Evolutionary conservation across 192 early-diverging fungal genomes (phyloP).

Genomic region (Backusella tuberculispora): DNA sequence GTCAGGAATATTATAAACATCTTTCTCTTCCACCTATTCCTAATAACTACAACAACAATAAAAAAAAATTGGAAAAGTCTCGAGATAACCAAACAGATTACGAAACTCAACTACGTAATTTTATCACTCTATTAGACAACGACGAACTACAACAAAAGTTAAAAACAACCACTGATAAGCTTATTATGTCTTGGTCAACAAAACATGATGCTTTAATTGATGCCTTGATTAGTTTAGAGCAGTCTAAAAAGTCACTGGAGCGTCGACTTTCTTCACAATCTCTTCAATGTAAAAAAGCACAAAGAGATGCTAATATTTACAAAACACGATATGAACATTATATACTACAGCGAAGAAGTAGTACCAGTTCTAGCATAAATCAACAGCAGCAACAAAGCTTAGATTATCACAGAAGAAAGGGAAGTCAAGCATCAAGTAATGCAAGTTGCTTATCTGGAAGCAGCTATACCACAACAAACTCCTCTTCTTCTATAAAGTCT

Average conservation of each 20-base stretch:
- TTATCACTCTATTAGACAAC: not conserved
- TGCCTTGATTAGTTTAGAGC: not conserved
- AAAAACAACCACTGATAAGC: not conserved
- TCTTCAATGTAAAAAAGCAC: not conserved
- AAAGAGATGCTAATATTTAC: not conserved
- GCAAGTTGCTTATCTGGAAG: not conserved
- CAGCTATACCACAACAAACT: constrained; percentile 4
- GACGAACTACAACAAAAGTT: not conserved
- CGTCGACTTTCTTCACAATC: not conserved
- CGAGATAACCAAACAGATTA: not conserved
- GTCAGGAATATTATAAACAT: not conserved
- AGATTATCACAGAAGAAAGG: not conserved
- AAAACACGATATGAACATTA: not conserved
- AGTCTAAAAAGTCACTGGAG: not conserved
- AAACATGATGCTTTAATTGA: not conserved
- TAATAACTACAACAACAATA: not conserved
- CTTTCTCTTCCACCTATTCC: not conserved
- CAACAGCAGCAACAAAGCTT: not conserved
- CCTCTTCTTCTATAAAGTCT: not conserved
- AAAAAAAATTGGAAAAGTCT: not conserved
- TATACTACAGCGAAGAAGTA: not conserved
- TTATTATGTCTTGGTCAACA: not conserved
- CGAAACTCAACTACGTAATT: not conserved
- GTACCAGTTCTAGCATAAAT: not conserved
- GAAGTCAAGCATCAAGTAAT: not conserved